Percentiles rank a stretch among this genome's conserved stretches.
Conservation (phyloP, 345 rosid genomes). For the Streptanthus diversifolius region DNA sequence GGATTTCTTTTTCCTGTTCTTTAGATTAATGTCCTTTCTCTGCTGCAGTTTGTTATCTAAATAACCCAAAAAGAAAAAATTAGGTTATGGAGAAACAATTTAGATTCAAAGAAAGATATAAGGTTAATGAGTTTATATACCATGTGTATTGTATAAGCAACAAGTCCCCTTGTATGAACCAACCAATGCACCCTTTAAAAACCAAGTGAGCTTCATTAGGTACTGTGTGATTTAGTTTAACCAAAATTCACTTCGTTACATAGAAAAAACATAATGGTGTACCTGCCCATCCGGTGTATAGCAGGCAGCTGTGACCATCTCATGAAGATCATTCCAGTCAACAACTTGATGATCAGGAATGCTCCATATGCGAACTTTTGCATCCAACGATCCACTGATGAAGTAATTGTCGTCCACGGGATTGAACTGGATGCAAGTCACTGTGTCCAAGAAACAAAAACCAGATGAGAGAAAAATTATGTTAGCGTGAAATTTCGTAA, state of each 20-base stretch:
- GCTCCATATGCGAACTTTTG: constrained; percentile 96
- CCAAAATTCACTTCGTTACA: background rate
- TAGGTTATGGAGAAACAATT: constrained; percentile 6
- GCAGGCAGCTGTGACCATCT: constrained; percentile 98
- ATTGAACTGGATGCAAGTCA: constrained; percentile 98
- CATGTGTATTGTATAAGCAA: constrained; percentile 63
- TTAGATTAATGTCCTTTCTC: constrained; percentile 68
- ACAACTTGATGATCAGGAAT: constrained; percentile 84
- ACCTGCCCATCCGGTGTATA: constrained; percentile 99
- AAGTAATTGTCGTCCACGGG: constrained; percentile 90
- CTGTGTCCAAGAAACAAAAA: constrained; percentile 43
- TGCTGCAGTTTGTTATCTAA: constrained; percentile 82
- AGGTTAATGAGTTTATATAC: constrained; percentile 33
- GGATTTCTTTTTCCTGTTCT: constrained; percentile 87
- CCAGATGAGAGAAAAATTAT: constrained; percentile 10
- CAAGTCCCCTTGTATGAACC: constrained; percentile 94
- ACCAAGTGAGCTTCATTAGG: constrained; percentile 30
- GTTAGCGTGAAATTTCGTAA: background rate
- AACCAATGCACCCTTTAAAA: constrained; percentile 85
- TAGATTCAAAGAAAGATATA: background rate
- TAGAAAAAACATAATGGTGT: background rate
- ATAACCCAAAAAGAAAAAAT: background rate
- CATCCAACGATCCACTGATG: constrained; percentile 96
- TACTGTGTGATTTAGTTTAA: background rate
- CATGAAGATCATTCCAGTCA: constrained; percentile 93